These are phyloP conservation scores for Tetrastigma voinierianum DNA, from an alignment of 164 flowering plant species.

Conservation along the genomic window DNA sequence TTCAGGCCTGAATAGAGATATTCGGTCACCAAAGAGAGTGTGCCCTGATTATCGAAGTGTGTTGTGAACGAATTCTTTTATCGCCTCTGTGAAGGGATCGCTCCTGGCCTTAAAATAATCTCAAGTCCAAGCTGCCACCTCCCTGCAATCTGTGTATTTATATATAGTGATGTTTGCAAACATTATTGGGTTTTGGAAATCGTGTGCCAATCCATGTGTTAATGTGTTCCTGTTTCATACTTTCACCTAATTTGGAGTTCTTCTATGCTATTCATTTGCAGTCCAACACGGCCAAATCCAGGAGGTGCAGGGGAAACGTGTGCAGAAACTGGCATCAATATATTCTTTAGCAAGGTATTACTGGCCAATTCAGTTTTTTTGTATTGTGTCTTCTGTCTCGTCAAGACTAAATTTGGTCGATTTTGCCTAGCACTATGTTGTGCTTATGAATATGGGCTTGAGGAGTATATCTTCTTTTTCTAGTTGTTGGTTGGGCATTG, in stretches of 20 bases:
- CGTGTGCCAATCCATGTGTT: neutral
- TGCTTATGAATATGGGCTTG: no score
- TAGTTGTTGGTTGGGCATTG: no score
- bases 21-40: no score
- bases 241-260: neutral
- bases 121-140: constrained; percentile 61
- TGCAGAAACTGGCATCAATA: constrained; percentile 89
- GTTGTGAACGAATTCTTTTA: constrained; percentile 83
- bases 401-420: no score
- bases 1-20: no score
- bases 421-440: no score
- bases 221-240: neutral
- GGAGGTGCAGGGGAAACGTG: constrained; percentile 98
- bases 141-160: constrained; percentile 85
- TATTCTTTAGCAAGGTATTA: constrained; percentile 86
- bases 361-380: neutral
- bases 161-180: constrained; percentile 67
- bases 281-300: constrained; percentile 87
- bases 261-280: constrained; percentile 26
- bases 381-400: neutral
- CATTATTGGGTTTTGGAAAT: no score
- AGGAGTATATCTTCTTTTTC: no score
- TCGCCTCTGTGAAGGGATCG: constrained; percentile 93
- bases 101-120: constrained; percentile 43
- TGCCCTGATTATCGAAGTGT: constrained; percentile 73